Evolutionary conservation across 768 basidiomycete species (phyloP).

Genomic region (Macrocybe gigantea): DNA sequence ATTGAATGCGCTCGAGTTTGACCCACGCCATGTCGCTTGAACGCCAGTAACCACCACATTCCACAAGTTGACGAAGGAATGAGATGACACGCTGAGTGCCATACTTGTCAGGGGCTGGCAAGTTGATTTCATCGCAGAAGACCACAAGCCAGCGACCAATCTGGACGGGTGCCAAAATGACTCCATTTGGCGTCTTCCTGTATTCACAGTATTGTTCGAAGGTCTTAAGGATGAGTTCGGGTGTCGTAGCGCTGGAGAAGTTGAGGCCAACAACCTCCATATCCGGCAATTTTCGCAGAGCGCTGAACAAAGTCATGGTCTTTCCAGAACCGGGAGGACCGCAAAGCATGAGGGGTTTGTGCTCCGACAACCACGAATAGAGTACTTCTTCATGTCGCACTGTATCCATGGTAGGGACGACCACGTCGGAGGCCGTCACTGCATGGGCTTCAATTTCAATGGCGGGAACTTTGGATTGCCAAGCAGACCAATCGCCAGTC

Average conservation of each 20-base stretch:
- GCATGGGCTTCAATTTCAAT: constrained; percentile 97
- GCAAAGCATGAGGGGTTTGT: constrained; percentile 96
- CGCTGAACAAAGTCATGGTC: constrained; percentile 99
- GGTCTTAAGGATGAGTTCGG: constrained; percentile 96
- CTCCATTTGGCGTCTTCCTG: constrained; percentile 97
- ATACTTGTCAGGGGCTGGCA: constrained; percentile 95
- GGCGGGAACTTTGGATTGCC: constrained; percentile 88
- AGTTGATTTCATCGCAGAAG: constrained; percentile 99
- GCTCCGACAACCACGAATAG: constrained; percentile 98
- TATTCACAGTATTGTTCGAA: constrained; percentile 99
- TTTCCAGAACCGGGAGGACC: constrained; percentile 99
- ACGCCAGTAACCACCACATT: constrained; percentile 92
- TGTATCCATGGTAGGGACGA: constrained; percentile 98
- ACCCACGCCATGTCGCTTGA: constrained; percentile 96
- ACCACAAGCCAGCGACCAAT: constrained; percentile 98
- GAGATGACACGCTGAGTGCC: constrained; percentile 98
- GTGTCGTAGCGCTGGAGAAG: constrained; percentile 98
- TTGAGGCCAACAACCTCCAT: constrained; percentile 99
- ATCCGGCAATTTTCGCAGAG: constrained; percentile 93
- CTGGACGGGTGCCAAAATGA: constrained; percentile 87
- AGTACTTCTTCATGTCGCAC: constrained; percentile 97
- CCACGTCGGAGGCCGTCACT: constrained; percentile 92
- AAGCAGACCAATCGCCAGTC: constrained; percentile 83
- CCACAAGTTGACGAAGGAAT: constrained; percentile 95
- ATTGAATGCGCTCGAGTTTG: constrained; percentile 96